A percentile compares a stretch with the other conserved stretches of the same genome.
Conservation (phyloP, 805 yeast genomes). For the Hemisphaericaspora nanyangensis region DNA sequence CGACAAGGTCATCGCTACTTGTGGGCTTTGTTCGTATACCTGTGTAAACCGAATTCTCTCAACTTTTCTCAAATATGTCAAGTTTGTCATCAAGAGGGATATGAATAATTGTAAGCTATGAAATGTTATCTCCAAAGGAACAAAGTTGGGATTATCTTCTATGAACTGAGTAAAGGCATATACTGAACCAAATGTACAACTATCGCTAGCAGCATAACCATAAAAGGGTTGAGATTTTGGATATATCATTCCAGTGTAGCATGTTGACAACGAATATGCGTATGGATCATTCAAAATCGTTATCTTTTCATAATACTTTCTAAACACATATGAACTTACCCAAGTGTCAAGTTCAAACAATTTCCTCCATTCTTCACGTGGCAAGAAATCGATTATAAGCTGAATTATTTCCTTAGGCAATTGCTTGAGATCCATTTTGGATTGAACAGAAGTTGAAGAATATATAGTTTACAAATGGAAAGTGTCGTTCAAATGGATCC, state of each 20-base stretch:
- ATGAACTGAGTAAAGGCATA: neutral
- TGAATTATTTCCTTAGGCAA: neutral
- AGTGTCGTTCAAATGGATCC: no score
- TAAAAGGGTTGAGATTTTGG: neutral
- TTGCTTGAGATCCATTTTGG: neutral
- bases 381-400: neutral
- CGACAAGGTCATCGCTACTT: neutral
- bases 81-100: neutral
- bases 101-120: neutral
- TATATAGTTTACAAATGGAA: no score
- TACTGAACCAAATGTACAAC: neutral
- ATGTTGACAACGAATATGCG: neutral
- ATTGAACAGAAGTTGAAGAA: no score
- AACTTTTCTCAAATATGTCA: neutral
- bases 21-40: neutral
- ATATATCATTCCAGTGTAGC: neutral
- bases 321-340: neutral
- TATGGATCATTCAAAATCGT: neutral
- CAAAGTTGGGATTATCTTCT: neutral
- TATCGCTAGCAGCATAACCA: neutral
- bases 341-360: conserved; percentile 1
- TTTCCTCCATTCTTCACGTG: neutral
- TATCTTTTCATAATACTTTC: neutral
- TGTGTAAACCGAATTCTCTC: neutral
- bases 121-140: neutral